Percentiles rank a stretch among this genome's conserved stretches.
These are phyloP conservation scores for Uronychia setigera DNA, from an alignment of 73 alveolate genomes.

Conservation along the genomic window DNA sequence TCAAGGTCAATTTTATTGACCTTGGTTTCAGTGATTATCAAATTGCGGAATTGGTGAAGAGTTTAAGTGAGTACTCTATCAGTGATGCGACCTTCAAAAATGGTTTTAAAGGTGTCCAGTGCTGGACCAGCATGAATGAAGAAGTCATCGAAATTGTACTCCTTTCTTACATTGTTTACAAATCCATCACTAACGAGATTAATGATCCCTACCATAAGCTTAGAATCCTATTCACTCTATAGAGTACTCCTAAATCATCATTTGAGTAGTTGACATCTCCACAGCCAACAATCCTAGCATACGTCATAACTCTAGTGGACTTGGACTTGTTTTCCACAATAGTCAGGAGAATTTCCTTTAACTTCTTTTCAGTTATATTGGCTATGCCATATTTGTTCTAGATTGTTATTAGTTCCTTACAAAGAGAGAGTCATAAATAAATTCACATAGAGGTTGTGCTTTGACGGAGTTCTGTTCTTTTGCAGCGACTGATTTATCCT, in stretches of 20 bases:
- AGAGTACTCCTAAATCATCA: slow-evolving; percentile 29
- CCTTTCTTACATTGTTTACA: slow-evolving; percentile 8
- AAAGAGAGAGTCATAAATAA: slow-evolving; percentile 34
- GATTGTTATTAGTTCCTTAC: slow-evolving; percentile 1
- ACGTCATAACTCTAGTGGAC: not conserved
- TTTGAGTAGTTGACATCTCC: slow-evolving; percentile 6
- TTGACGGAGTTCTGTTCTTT: slow-evolving; percentile 17
- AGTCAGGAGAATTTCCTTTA: slow-evolving; percentile 41
- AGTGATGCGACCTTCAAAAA: not conserved
- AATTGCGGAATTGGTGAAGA: not conserved
- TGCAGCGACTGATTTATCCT: slow-evolving; percentile 18
- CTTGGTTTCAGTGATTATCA: not conserved
- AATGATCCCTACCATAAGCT: slow-evolving; percentile 13
- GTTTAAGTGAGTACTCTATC: not conserved
- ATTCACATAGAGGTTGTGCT: slow-evolving; percentile 18
- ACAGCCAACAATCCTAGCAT: slow-evolving; percentile 15
- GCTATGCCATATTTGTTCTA: slow-evolving; percentile 51
- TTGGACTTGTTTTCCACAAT: slow-evolving; percentile 12
- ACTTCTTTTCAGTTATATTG: slow-evolving; percentile 41
- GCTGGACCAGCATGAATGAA: not conserved
- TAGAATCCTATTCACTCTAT: slow-evolving; percentile 18
- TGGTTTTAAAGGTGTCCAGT: not conserved
- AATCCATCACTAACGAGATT: slow-evolving; percentile 25
- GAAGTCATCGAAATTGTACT: slow-evolving; percentile 21
- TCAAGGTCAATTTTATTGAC: not conserved